Percentiles rank a stretch among this genome's conserved stretches.
phyloP scores from a whole-genome alignment of 176 grass and related monocot genomes.

The Elymus sibiricus region DNA sequence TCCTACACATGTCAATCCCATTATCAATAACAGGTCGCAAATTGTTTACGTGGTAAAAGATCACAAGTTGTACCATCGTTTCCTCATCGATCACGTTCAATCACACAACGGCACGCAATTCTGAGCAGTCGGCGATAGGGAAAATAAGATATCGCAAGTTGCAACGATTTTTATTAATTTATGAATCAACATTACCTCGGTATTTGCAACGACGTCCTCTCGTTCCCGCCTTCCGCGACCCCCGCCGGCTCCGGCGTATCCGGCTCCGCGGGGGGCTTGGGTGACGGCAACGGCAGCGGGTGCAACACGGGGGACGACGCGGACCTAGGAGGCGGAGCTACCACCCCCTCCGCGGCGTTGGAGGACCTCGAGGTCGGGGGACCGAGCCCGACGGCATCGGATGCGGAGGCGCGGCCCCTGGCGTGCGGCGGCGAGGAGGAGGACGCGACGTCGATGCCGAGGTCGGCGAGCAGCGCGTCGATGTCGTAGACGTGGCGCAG shows the following conservation, averaged over 20 bases:
- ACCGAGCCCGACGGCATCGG: slow-evolving; percentile 4
- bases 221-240: slow-evolving; percentile 19
- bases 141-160: not conserved
- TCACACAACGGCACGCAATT: not conserved
- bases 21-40: not conserved
- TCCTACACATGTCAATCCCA: not conserved
- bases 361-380: slow-evolving; percentile 41
- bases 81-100: not conserved
- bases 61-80: not conserved
- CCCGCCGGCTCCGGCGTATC: not conserved
- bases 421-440: slow-evolving; percentile 17
- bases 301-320: slow-evolving; percentile 51
- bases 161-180: not conserved
- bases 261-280: slow-evolving; percentile 7
- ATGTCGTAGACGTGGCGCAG: slow-evolving; percentile 53
- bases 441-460: slow-evolving; percentile 28
- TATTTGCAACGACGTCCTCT: slow-evolving; percentile 14
- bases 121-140: not conserved
- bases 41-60: not conserved
- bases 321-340: slow-evolving; percentile 38
- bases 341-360: slow-evolving; percentile 41
- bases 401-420: not conserved
- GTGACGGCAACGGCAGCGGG: slow-evolving; percentile 69
- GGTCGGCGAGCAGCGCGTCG: slow-evolving; percentile 26
- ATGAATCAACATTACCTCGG: slow-evolving; percentile 23